A percentile compares a stretch with the other conserved stretches of the same genome.
phyloP scores from a whole-genome alignment of 2,329 filamentous ascomycete genomes.

The Lachnellula suecica region DNA sequence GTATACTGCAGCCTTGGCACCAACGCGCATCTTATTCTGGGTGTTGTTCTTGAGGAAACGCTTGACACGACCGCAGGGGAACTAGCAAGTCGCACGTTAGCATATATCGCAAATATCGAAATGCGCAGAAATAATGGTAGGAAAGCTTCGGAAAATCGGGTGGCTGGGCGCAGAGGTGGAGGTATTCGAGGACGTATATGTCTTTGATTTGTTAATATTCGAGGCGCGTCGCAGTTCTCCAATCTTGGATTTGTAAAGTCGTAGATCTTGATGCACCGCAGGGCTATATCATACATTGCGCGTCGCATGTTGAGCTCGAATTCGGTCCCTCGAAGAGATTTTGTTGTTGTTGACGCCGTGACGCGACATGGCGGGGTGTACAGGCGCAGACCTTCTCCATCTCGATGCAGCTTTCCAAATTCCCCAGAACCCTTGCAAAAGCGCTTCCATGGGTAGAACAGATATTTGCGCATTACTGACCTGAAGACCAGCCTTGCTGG shows the following conservation, averaged over 20 bases:
- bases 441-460: not conserved
- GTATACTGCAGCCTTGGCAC: slow-evolving; percentile 97
- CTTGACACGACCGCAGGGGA: slow-evolving; percentile 99
- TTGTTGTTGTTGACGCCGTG: slow-evolving; percentile 15
- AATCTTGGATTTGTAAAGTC: slow-evolving; percentile 2
- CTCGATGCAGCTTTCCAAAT: slow-evolving; percentile 13
- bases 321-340: not conserved
- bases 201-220: slow-evolving; percentile 21
- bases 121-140: not conserved
- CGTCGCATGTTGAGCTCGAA: slow-evolving; percentile 4
- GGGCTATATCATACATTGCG: not conserved
- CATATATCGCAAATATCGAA: not conserved
- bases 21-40: slow-evolving; percentile 99
- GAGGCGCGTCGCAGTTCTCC: slow-evolving; percentile 20
- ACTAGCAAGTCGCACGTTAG: slow-evolving; percentile 56
- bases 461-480: slow-evolving; percentile 31
- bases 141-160: not conserved
- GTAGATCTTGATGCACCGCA: not conserved
- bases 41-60: slow-evolving; percentile 99
- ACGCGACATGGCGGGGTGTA: slow-evolving; percentile 32
- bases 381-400: slow-evolving; percentile 11
- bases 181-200: not conserved
- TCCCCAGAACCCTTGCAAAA: slow-evolving; percentile 5
- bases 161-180: not conserved
- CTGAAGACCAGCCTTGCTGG: slow-evolving; percentile 36